A percentile compares a stretch with the other conserved stretches of the same genome.
Evolutionary conservation across 169 alveolate genomes (phyloP).

Genomic region (Plasmodium yoelii): DNA sequence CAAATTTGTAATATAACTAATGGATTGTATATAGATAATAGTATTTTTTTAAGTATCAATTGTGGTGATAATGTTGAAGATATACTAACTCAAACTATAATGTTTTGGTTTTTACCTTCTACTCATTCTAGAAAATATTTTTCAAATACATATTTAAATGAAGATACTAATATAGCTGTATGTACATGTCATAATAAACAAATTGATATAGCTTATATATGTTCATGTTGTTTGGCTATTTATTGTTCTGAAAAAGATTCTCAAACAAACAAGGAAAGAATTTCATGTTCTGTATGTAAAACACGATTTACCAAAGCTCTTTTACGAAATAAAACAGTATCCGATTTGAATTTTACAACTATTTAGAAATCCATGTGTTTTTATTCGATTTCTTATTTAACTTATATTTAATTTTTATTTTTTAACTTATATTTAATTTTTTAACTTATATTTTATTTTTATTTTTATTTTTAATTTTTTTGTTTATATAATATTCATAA

Average conservation of each 20-base stretch:
- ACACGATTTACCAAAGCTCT: constrained; percentile 69
- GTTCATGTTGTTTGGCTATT: constrained; percentile 90
- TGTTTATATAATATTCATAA: no score
- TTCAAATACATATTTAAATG: constrained; percentile 85
- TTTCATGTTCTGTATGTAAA: constrained; percentile 77
- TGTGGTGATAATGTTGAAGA: constrained; percentile 57
- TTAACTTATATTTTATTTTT: no score
- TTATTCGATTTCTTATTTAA: neutral
- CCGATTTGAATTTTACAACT: constrained; percentile 62
- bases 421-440: no score
- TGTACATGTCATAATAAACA: constrained; percentile 90
- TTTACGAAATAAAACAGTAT: constrained; percentile 41
- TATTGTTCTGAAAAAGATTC: constrained; percentile 78
- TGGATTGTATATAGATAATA: constrained; percentile 66
- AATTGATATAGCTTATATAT: constrained; percentile 87
- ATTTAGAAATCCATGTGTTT: neutral
- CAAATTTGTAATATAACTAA: constrained; percentile 73
- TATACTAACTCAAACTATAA: constrained; percentile 61
- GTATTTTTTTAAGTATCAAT: constrained; percentile 35
- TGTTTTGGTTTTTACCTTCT: constrained; percentile 89
- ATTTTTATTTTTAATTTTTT: neutral
- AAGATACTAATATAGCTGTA: constrained; percentile 87
- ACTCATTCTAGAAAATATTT: constrained; percentile 81
- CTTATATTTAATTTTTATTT: no score
- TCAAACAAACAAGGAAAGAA: constrained; percentile 80